Conservation (phyloP, 345 rosid species). For the Brassica cretica region DNA sequence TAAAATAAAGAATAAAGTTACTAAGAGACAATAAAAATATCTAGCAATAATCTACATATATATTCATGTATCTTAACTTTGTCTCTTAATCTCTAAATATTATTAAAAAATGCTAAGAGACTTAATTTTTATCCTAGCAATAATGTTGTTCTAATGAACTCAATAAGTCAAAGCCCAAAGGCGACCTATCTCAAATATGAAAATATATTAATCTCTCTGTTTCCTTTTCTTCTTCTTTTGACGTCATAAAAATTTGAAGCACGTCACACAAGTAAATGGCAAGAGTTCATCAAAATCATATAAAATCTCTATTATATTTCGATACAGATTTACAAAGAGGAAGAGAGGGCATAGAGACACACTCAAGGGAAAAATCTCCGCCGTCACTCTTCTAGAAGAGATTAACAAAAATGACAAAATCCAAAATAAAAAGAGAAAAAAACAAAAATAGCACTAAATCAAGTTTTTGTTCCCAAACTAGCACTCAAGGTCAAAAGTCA, state of each 20-base stretch:
- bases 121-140: too few relatives aligned
- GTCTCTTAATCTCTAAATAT: too few relatives aligned
- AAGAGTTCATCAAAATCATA: neutral
- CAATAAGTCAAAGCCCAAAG: neutral
- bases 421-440: too few relatives aligned
- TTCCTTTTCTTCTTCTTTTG: neutral
- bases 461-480: too few relatives aligned
- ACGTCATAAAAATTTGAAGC: neutral
- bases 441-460: too few relatives aligned
- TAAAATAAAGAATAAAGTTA: too few relatives aligned
- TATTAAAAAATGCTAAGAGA: too few relatives aligned
- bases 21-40: too few relatives aligned
- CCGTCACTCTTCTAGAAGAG: constrained; percentile 7
- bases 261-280: neutral
- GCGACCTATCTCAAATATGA: neutral
- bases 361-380: constrained; percentile 12
- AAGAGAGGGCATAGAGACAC: constrained; percentile 4
- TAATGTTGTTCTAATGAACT: too few relatives aligned
- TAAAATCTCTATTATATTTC: constrained; percentile 3
- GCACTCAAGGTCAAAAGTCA: too few relatives aligned
- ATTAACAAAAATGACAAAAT: neutral
- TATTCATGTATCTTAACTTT: too few relatives aligned
- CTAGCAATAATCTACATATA: too few relatives aligned
- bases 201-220: neutral
- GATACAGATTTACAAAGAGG: constrained; percentile 17